Conservation (phyloP, 2,329 filamentous ascomycete species). For the Cladosporium sp. region DNA sequence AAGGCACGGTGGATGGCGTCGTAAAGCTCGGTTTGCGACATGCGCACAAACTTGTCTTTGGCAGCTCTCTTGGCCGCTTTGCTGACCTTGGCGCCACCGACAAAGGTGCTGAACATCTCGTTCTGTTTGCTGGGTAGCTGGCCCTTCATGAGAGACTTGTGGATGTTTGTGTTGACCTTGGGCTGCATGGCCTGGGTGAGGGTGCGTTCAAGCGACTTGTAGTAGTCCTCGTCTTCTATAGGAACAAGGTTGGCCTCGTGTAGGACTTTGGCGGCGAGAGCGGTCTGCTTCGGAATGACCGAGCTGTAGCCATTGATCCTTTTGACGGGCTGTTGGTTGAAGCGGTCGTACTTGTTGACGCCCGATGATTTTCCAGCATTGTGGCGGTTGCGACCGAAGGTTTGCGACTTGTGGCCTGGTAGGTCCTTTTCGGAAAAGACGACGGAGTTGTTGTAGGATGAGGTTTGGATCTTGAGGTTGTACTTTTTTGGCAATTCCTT, state of each 20-base stretch:
- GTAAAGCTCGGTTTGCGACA: slow-evolving; percentile 83
- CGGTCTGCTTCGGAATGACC: slow-evolving; percentile 68
- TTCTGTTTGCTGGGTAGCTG: slow-evolving; percentile 9
- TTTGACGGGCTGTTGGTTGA: slow-evolving; percentile 22
- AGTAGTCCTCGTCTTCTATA: slow-evolving; percentile 70
- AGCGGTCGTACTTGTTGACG: slow-evolving; percentile 31
- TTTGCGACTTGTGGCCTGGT: slow-evolving; percentile 54
- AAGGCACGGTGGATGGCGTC: slow-evolving; percentile 84
- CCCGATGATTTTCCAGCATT: slow-evolving; percentile 25
- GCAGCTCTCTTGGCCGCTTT: slow-evolving; percentile 46
- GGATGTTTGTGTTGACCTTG: slow-evolving; percentile 36
- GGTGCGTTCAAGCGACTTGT: slow-evolving; percentile 31
- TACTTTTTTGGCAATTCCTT: slow-evolving; percentile 84
- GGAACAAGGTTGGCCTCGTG: slow-evolving; percentile 73
- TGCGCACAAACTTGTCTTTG: slow-evolving; percentile 81
- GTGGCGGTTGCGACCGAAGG: slow-evolving; percentile 22
- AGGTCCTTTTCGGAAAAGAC: slow-evolving; percentile 93
- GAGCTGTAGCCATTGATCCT: slow-evolving; percentile 33
- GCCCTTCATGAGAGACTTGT: slow-evolving; percentile 2
- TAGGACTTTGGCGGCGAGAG: slow-evolving; percentile 68
- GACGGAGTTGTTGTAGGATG: slow-evolving; percentile 78
- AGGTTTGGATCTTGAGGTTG: slow-evolving; percentile 68
- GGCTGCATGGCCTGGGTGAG: slow-evolving; percentile 33
- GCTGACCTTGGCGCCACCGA: slow-evolving; percentile 32
- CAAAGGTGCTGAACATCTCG: slow-evolving; percentile 36